A percentile compares a stretch with the other conserved stretches of the same genome.
These are phyloP conservation scores for Macrolepiota fuliginosa DNA, from an alignment of 768 basidiomycete genomes.

Conservation along the genomic window DNA sequence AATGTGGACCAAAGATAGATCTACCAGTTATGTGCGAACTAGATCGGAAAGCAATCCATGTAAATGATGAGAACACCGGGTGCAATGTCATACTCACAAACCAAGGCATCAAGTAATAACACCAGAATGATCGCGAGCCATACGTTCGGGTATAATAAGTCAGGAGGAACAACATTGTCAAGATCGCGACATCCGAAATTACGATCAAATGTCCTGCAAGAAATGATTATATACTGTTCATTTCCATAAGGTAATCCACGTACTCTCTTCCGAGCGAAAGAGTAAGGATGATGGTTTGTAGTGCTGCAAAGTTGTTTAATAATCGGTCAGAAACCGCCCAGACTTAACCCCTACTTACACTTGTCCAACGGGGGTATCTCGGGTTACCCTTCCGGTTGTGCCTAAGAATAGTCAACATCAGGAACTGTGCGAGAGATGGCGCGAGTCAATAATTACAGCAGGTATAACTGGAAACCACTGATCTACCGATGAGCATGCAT, in stretches of 20 bases:
- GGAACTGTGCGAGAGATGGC: too few relatives aligned
- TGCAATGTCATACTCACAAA: constrained; percentile 30
- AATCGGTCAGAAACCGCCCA: neutral
- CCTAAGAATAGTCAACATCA: constrained; percentile 17
- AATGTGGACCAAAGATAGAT: neutral
- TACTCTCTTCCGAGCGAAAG: constrained; percentile 46
- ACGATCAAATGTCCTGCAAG: constrained; percentile 32
- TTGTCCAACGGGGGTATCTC: constrained; percentile 40
- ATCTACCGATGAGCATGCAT: neutral
- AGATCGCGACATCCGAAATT: constrained; percentile 39
- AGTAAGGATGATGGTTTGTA: constrained; percentile 40
- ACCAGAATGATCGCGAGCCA: constrained; percentile 32
- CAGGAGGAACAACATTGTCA: constrained; percentile 35
- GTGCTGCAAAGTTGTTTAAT: constrained; percentile 28
- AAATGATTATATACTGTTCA: neutral
- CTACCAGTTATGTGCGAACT: constrained; percentile 48
- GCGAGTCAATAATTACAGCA: constrained; percentile 30
- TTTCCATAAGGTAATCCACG: constrained; percentile 9
- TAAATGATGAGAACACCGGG: neutral
- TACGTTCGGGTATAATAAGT: constrained; percentile 24
- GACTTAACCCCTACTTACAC: constrained; percentile 27
- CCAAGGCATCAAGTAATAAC: constrained; percentile 48
- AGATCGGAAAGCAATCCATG: neutral
- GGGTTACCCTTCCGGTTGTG: constrained; percentile 48
- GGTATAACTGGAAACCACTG: constrained; percentile 45